Base-by-base conservation (phyloP, 495 filamentous ascomycete genomes). In the Hypomontagnella monticulosa region DNA sequence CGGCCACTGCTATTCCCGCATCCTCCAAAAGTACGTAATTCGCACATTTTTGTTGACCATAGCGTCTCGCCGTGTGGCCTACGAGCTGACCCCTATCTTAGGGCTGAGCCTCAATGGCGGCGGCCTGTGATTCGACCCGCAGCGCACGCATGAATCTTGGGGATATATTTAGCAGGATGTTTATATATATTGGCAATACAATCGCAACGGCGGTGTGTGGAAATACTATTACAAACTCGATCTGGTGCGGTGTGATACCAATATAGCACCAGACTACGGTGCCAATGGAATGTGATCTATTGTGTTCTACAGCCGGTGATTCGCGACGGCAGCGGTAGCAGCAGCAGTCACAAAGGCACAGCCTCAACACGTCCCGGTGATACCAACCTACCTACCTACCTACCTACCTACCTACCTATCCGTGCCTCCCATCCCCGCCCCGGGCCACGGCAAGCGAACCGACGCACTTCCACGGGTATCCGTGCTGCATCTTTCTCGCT, bases 91-190 rank as follows among this genome's bases (percentile, higher is more conserved):
- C 27, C 37, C 23, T 20, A 42, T 2, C 58, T 46, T 46, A 36
- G 32, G 42, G 33, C 53, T 49, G 27, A 53, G 58, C 40, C 53
- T 61, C 43, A 33, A 18, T 20, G 36, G 46, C 16, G 46, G 63
- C 63, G 52, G 37, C 63, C 57, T 36, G 23, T 33, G 57, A 47
- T 44, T 46, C 30, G 57, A 34, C 63, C 63, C 23, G 44, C 37
- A 23, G 47, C 10, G 30, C 20, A 51, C 15, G 58, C 64, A 67
- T 67, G 42, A 62, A 67, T 67, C 12, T 53, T 27, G 23, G 47
- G 9, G 58, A 41, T 67, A 67, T 67, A 67, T 58, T 67, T 67
- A 67, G 64, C 33, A 38, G 49, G 10, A 11, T 20, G 12, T 32
- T 1, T 50, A 10, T 12, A 16, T 16, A 11, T 15, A 50, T 53